A percentile compares a stretch with the other conserved stretches of the same genome.
Evolutionary conservation across 345 rosid genomes (phyloP).

Genomic region (Abelmoschus esculentus): DNA sequence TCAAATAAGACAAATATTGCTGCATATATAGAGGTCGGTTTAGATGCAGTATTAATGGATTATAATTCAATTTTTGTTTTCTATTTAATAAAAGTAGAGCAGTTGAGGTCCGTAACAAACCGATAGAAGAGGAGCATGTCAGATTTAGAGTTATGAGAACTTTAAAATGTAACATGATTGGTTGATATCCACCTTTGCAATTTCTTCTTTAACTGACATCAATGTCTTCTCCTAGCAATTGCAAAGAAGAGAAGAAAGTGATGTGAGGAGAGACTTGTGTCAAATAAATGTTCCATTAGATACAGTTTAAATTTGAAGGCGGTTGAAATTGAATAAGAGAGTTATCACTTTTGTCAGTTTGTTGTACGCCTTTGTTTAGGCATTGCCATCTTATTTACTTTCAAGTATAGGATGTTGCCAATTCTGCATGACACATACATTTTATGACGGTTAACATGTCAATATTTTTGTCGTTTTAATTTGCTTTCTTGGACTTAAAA

Average conservation of each 20-base stretch:
- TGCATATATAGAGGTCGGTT: slow-evolving; percentile 76
- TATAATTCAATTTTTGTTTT: slow-evolving; percentile 22
- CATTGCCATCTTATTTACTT: neutral
- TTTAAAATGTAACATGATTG: neutral
- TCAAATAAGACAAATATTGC: slow-evolving; percentile 82
- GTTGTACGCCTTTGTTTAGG: neutral
- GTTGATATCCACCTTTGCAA: neutral
- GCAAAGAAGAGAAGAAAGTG: neutral
- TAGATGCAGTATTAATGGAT: neutral
- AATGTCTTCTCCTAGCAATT: neutral
- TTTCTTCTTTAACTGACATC: neutral
- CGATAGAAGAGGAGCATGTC: neutral
- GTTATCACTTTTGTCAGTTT: neutral
- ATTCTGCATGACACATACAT: neutral
- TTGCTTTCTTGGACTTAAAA: neutral
- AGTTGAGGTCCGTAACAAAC: neutral
- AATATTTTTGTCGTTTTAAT: neutral
- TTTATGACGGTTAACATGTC: neutral
- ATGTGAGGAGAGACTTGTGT: slow-evolving; percentile 11
- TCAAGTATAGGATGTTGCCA: neutral
- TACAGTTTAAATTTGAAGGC: neutral
- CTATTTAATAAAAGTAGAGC: slow-evolving; percentile 57
- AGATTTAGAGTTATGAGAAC: neutral
- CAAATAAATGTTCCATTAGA: neutral
- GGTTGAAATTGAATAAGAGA: neutral